These are phyloP conservation scores for Chlorella vulgaris DNA, from an alignment of 139 green algal species.

Conservation along the genomic window DNA sequence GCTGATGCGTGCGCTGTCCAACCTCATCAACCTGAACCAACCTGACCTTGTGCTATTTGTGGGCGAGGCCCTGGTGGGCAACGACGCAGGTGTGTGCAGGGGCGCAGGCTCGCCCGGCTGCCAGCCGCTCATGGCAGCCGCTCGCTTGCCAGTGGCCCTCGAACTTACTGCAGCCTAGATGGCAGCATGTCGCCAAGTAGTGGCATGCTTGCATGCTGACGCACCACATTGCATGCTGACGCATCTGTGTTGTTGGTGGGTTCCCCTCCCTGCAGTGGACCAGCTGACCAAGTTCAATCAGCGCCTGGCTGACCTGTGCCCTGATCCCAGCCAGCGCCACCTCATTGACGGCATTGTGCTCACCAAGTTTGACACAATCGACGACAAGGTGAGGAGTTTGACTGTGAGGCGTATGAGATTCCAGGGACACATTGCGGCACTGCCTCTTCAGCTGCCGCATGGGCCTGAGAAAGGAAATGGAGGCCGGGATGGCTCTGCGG, in stretches of 20 bases:
- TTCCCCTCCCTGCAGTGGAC: constrained; percentile 79
- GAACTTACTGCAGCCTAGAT: too few species aligned
- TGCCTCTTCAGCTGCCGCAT: neutral
- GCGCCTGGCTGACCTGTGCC: constrained; percentile 71
- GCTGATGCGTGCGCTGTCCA: constrained; percentile 96
- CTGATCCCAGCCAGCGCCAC: constrained; percentile 35
- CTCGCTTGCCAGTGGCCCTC: too few species aligned
- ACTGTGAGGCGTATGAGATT: too few species aligned
- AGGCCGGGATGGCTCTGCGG: too few species aligned
- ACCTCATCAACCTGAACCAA: constrained; percentile 92
- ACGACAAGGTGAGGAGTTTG: constrained; percentile 85
- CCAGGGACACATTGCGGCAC: neutral
- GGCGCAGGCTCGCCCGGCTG: too few species aligned
- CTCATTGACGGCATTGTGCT: constrained; percentile 75
- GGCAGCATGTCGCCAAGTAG: too few species aligned
- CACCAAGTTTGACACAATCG: constrained; percentile 99
- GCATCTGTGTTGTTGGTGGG: too few species aligned
- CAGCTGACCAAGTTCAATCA: constrained; percentile 99
- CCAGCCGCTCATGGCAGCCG: too few species aligned
- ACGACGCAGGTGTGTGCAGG: constrained; percentile 82
- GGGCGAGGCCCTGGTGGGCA: constrained; percentile 98
- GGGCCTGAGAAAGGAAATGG: neutral
- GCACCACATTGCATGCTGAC: too few species aligned
- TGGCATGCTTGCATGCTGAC: too few species aligned
- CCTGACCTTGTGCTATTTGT: constrained; percentile 99